A percentile compares a stretch with the other conserved stretches of the same genome.
phyloP scores from a whole-genome alignment of 208 protist genomes.

The Novymonas esmeraldas region DNA sequence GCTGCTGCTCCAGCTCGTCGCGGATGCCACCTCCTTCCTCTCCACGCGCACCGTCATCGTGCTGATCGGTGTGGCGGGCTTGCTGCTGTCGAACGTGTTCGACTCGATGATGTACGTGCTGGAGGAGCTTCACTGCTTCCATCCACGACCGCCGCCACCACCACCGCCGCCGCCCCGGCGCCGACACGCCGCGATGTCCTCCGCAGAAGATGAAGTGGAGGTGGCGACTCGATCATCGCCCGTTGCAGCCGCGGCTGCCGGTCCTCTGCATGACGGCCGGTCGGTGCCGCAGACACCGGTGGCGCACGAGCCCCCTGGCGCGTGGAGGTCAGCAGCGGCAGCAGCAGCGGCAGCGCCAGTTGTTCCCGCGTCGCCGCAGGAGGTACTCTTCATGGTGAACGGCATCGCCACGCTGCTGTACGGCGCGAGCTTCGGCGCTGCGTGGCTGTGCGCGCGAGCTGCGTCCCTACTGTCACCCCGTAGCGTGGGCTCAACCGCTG shows the following conservation, averaged over 20 bases:
- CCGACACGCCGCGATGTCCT: too few species aligned
- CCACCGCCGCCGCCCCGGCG: neutral
- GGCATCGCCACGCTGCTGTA: conserved; percentile 29
- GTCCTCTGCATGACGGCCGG: neutral
- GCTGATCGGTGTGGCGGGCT: conserved; percentile 32
- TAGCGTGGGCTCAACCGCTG: neutral
- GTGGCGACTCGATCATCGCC: too few species aligned
- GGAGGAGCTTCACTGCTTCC: conserved; percentile 67
- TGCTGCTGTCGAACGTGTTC: conserved; percentile 43
- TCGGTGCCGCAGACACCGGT: neutral
- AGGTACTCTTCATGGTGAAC: conserved; percentile 39
- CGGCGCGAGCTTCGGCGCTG: conserved; percentile 16
- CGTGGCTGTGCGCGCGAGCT: conserved; percentile 17
- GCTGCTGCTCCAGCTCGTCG: neutral
- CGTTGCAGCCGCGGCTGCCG: too few species aligned
- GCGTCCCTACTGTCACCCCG: neutral
- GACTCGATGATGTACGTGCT: conserved; percentile 54
- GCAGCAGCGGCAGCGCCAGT: neutral
- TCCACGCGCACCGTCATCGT: conserved; percentile 2
- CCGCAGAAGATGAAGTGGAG: too few species aligned
- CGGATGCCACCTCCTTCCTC: neutral
- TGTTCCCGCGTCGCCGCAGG: conserved; percentile 13
- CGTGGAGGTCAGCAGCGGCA: neutral
- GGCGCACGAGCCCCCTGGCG: too few species aligned
- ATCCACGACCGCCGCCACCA: neutral